phyloP scores from a whole-genome alignment of 257 asterid genomes.

The Solanum sejunctum region DNA sequence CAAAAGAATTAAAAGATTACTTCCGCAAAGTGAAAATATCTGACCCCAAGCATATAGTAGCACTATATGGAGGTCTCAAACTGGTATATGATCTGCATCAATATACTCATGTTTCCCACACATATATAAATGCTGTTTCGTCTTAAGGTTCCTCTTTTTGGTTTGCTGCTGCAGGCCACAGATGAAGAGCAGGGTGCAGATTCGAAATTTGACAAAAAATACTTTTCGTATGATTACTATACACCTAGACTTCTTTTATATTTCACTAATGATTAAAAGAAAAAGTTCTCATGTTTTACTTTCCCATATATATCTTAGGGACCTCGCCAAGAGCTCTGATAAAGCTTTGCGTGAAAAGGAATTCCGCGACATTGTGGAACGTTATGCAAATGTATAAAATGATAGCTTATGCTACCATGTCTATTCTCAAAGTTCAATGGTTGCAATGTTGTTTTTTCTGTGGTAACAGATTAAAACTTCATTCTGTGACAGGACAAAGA shows the following conservation, averaged over 20 bases:
- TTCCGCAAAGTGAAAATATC: constrained; percentile 57
- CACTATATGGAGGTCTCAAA: constrained; percentile 76
- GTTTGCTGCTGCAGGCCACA: constrained; percentile 31
- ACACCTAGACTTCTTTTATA: not conserved
- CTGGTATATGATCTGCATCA: constrained; percentile 31
- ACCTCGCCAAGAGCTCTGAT: constrained; percentile 51
- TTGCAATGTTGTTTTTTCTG: not conserved
- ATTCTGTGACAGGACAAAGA: constrained; percentile 47
- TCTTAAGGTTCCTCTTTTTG: not conserved
- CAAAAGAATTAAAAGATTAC: constrained; percentile 45
- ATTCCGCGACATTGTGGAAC: constrained; percentile 27
- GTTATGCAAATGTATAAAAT: constrained; percentile 43
- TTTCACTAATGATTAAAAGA: not conserved
- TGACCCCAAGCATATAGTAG: constrained; percentile 53
- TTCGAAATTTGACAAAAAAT: constrained; percentile 66
- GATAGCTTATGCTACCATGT: not conserved
- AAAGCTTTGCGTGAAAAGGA: constrained; percentile 43
- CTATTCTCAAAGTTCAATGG: not conserved
- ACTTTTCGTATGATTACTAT: constrained; percentile 41
- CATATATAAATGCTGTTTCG: not conserved
- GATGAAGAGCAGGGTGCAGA: constrained; percentile 69
- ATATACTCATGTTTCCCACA: not conserved
- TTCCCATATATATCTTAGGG: constrained; percentile 16
- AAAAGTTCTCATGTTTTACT: constrained; percentile 2
- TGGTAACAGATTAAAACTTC: not conserved